phyloP scores from a whole-genome alignment of 208 protist genomes.

The Leishmania aethiopica region DNA sequence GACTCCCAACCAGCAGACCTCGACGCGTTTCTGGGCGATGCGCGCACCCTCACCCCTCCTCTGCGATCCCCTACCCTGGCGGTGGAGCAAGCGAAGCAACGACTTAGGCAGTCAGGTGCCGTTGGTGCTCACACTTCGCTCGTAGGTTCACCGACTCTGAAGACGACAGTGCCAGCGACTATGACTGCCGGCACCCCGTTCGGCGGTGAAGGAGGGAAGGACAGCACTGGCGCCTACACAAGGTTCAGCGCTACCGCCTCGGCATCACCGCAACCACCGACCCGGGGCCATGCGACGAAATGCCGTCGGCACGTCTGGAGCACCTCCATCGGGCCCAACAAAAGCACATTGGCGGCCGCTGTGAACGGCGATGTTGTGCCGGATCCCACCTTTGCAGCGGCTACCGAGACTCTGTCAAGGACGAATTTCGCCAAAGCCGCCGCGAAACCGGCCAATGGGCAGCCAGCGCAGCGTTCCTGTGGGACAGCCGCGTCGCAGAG shows the following conservation, averaged over 20 bases:
- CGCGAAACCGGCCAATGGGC: background rate
- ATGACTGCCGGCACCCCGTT: no score
- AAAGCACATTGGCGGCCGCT: slow-evolving; percentile 11
- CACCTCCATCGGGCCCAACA: background rate
- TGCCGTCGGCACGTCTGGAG: slow-evolving; percentile 18
- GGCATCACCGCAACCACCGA: slow-evolving; percentile 1
- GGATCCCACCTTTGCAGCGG: background rate
- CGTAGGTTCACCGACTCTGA: background rate
- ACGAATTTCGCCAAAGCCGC: background rate
- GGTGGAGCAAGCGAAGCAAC: background rate
- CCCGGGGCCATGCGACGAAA: background rate
- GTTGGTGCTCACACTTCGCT: background rate
- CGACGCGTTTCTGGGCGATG: slow-evolving; percentile 18
- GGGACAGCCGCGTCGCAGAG: background rate
- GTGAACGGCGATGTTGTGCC: slow-evolving; percentile 1
- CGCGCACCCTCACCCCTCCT: slow-evolving; percentile 6
- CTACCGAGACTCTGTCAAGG: background rate
- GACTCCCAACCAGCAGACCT: slow-evolving; percentile 15
- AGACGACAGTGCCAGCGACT: background rate
- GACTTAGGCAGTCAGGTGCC: background rate
- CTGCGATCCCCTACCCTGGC: background rate
- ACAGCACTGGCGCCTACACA: background rate
- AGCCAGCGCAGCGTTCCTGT: background rate
- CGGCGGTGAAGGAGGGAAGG: background rate
- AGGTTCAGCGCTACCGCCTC: background rate